Evolutionary conservation across 306 rosid species (phyloP), one percentile per base, ranked within the genome.

Genomic region (Pyrus pyrifolia): DNA sequence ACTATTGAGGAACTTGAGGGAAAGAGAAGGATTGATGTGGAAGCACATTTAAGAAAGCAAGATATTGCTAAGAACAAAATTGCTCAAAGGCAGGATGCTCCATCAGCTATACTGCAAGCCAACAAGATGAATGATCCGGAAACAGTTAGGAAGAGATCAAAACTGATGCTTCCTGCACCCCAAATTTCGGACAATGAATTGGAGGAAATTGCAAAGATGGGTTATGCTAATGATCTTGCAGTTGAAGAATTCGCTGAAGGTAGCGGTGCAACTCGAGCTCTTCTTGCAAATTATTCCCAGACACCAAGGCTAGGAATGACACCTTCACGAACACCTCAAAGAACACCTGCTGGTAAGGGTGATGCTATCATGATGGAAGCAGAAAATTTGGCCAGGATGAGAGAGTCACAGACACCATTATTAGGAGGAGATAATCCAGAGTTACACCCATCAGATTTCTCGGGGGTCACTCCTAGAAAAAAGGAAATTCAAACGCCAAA

Each of bases 331-430:
- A 89, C 97, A 27, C 98, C 97, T 61, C 98, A 93, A 84, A 90
- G 98, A 86, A 93, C 97, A 19, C 98, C 98, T 8, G 84, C 91
- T 69, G 88, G 98, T 77, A 93, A 93, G 87, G 97, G 98, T 57
- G 98, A 93, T 67, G 91, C 93, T 71, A 88, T 93, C 76, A 89
- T 91, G 98, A 91, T 93, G 97, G 98, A 93, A 81, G 98, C 98
- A 69, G 96, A 91, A 81, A 93, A 93, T 80, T 83, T 93, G 76
- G 98, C 98, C 42, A 87, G 97, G 90, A 80, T 93, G 86, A 93
- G 98, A 81, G 93, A 93, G 80, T 93, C 98, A 83, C 98, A 91
- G 74, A 93, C 98, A 76, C 98, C 98, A 55, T 83, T 93, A 67
- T 83, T 93, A 69, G 98, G 98, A 82, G 98, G 98, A 82, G 93